Percentiles rank a stretch among this genome's conserved stretches.
These are phyloP conservation scores for Durio zibethinus DNA, from an alignment of 345 rosid species.

Conservation along the genomic window DNA sequence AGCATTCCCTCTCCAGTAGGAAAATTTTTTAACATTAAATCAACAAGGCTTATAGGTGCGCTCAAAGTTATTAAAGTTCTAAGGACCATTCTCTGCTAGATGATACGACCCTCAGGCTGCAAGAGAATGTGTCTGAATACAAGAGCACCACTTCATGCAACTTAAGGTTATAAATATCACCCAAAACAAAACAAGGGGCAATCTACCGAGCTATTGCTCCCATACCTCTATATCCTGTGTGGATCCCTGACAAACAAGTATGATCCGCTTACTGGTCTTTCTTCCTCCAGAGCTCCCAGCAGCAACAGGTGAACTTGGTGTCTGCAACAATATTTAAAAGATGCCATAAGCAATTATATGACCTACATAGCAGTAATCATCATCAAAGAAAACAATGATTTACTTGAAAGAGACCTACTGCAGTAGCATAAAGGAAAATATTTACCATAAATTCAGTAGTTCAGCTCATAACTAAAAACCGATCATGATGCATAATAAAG, in stretches of 20 bases:
- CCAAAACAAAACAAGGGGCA: neutral
- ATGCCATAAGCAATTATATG: neutral
- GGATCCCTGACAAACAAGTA: conserved; percentile 79
- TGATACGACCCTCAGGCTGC: neutral
- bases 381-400: neutral
- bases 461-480: neutral
- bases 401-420: neutral
- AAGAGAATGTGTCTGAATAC: neutral
- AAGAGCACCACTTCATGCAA: neutral
- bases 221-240: conserved; percentile 52
- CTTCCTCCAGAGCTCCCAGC: conserved; percentile 69
- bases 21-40: neutral
- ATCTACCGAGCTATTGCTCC: conserved; percentile 2
- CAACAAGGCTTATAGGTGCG: neutral
- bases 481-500: neutral
- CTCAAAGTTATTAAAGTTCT: neutral
- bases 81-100: neutral
- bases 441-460: neutral
- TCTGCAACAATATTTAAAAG: conserved; percentile 48
- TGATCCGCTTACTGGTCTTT: conserved; percentile 61
- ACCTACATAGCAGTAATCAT: neutral
- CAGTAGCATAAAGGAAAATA: neutral
- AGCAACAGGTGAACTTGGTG: conserved; percentile 80
- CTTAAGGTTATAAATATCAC: too few species aligned
- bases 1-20: neutral